Evolutionary conservation across 768 basidiomycete species (phyloP), one percentile per base, ranked within the genome.

Genomic region (Pholiota microspora): DNA sequence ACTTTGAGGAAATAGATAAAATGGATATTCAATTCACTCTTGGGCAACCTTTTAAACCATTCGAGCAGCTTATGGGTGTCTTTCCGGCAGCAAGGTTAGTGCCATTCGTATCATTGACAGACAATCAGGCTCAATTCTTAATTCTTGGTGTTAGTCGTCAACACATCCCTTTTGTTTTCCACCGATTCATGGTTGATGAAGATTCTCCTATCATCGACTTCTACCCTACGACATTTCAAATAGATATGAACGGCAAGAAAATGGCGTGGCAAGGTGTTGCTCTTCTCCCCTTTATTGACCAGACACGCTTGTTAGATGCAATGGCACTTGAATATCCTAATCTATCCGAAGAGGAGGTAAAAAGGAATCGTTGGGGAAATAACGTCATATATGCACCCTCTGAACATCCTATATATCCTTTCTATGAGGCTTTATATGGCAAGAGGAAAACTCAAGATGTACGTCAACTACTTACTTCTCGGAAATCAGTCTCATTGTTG

Each of bases 191-290:
- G 97, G 81, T 77, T 3, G 83, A 90, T 2, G 81, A 86, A 45
- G 82, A 88, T 28, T 98, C 95, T 0, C 92, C 94, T 7, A 98
- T 98, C 69, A 83, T 93, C 56, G 95, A 98, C 65, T 98, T 98
- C 74, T 98, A 98, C 71, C 96, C 96, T 0, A 59, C 78, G 0
- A 83, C 88, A 13, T 99, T 99, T 69, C 85, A 95, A 62, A 88
- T 98, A 64, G 97, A 99, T 70, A 99, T 99, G 97, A 99, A 99
- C 65, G 97, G 97, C 55, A 98, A 98, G 75, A 92, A 90, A 73
- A 98, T 98, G 95, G 80, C 91, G 6, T 99, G 97, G 97, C 96
- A 99, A 70, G 97, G 97, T 51, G 94, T 99, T 53, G 95, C 97
- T 0, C 76, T 99, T 7, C 76, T 99, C 18, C 95, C 97, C 0